phyloP scores from a whole-genome alignment of 192 early-diverging fungal genomes.

The Radiomyces spectabilis region DNA sequence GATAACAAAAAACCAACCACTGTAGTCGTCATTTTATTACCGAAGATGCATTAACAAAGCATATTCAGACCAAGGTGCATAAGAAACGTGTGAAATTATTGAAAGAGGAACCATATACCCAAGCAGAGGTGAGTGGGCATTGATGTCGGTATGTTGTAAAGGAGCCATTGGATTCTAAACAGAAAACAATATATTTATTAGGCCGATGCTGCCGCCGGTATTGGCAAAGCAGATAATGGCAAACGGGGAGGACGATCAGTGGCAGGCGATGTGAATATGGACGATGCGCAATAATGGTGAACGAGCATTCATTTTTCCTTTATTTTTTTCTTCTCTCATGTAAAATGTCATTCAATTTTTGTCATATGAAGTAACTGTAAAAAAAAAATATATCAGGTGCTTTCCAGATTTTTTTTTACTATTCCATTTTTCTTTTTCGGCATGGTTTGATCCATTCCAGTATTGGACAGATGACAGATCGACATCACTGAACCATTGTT shows the following conservation, averaged over 20 bases:
- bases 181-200: too few species aligned
- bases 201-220: conserved; percentile 30
- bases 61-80: conserved; percentile 76
- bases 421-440: not conserved
- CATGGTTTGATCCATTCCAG: too few species aligned
- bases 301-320: not conserved
- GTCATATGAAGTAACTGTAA: too few species aligned
- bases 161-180: too few species aligned
- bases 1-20: too few species aligned
- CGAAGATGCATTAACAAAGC: conserved; percentile 50
- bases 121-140: conserved; percentile 61
- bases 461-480: too few species aligned
- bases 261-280: conserved; percentile 12
- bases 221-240: conserved; percentile 26
- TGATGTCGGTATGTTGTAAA: not conserved
- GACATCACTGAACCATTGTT: too few species aligned
- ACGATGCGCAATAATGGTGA: not conserved
- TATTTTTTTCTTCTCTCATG: conserved; percentile 3
- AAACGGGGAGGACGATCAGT: conserved; percentile 18
- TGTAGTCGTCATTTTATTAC: conserved; percentile 72
- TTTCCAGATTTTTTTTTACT: not conserved
- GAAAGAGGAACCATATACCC: conserved; percentile 81
- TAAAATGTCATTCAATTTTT: too few species aligned
- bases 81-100: conserved; percentile 81
- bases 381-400: too few species aligned